These are phyloP conservation scores for Candida rishiriensis DNA, from an alignment of 805 yeast genomes.

Conservation along the genomic window DNA sequence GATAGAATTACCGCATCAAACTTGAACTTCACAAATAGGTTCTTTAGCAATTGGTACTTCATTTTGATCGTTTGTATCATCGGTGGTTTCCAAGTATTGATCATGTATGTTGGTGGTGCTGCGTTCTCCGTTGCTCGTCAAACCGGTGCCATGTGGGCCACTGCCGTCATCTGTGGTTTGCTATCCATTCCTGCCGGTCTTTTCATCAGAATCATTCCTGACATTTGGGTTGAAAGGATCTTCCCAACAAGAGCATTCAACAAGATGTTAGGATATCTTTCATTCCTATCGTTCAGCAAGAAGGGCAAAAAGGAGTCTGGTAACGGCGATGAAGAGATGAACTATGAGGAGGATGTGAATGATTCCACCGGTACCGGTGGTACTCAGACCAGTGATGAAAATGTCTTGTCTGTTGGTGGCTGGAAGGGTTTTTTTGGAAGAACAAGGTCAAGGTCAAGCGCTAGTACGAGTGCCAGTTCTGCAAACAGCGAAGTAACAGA, in stretches of 20 bases:
- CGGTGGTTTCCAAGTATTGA: constrained; percentile 78
- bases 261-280: constrained; percentile 17
- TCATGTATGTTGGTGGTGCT: constrained; percentile 96
- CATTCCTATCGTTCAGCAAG: constrained; percentile 17
- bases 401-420: constrained; percentile 13
- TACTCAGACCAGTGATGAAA: constrained; percentile 11
- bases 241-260: constrained; percentile 62
- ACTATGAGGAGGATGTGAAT: constrained; percentile 1
- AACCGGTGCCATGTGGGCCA: constrained; percentile 85
- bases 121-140: constrained; percentile 82
- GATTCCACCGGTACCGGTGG: constrained; percentile 2
- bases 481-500: constrained; percentile 16
- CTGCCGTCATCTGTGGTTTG: constrained; percentile 78
- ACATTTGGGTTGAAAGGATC: constrained; percentile 57
- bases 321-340: constrained; percentile 7
- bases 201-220: constrained; percentile 77
- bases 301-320: constrained; percentile 7
- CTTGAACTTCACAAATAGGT: constrained; percentile 77
- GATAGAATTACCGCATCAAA: constrained; percentile 60
- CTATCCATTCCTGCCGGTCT: constrained; percentile 77
- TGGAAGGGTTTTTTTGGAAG: constrained; percentile 10
- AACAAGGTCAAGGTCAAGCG: constrained; percentile 18
- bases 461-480: constrained; percentile 8
- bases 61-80: constrained; percentile 66
- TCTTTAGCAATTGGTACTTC: constrained; percentile 81